Conservation (phyloP, 2,329 filamentous ascomycete species). For the Beauveria caledonica region DNA sequence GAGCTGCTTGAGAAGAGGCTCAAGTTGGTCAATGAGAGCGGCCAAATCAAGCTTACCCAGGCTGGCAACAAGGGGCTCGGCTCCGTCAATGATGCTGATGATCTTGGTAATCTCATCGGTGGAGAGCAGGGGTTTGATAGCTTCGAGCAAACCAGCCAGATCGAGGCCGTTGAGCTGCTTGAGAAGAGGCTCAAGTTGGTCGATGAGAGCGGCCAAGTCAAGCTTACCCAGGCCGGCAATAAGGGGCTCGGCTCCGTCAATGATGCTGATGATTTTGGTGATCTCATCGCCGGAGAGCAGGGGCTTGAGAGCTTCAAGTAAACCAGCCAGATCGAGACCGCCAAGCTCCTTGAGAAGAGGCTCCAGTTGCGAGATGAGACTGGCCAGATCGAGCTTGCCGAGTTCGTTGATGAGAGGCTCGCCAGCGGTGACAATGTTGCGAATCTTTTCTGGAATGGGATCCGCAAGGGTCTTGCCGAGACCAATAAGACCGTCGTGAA, state of each 20-base stretch:
- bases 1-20: constrained; percentile 24
- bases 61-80: constrained; percentile 24
- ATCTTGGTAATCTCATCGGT: constrained; percentile 24
- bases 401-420: constrained; percentile 25
- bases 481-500: constrained; percentile 34
- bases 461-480: constrained; percentile 27
- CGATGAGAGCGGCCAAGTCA: constrained; percentile 26
- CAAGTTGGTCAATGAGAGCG: constrained; percentile 26
- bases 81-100: constrained; percentile 26
- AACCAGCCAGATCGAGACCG: constrained; percentile 24
- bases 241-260: constrained; percentile 27
- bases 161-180: constrained; percentile 22
- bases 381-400: constrained; percentile 18
- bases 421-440: constrained; percentile 28
- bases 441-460: constrained; percentile 26
- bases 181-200: constrained; percentile 26
- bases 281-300: constrained; percentile 21
- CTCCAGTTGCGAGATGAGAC: constrained; percentile 14
- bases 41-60: constrained; percentile 24
- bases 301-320: constrained; percentile 21
- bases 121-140: constrained; percentile 20
- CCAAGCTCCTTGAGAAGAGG: constrained; percentile 20
- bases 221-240: constrained; percentile 21
- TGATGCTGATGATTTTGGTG: constrained; percentile 25
- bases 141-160: constrained; percentile 23